Percentiles rank a stretch among this genome's conserved stretches.
Conservation (phyloP, 257 asterid genomes). For the Leonotis leonurus region DNA sequence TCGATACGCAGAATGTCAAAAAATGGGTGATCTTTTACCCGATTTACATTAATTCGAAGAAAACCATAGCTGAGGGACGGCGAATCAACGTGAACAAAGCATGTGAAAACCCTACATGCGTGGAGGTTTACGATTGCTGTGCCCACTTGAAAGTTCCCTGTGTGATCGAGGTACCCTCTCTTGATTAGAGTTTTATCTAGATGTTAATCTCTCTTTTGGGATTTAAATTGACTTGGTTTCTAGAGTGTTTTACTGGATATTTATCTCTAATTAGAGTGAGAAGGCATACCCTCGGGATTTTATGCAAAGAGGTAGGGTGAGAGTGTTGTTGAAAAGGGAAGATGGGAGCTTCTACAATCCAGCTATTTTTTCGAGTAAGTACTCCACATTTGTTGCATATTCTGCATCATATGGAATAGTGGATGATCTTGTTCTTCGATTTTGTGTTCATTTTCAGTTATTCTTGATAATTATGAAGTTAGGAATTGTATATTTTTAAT, state of each 20-base stretch:
- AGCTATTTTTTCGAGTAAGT: conserved; percentile 66
- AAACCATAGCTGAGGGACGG: conserved; percentile 86
- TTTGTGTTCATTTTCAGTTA: too few species aligned
- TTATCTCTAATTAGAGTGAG: conserved; percentile 39
- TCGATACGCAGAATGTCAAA: conserved; percentile 57
- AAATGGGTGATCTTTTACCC: conserved; percentile 87
- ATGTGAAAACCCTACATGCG: conserved; percentile 81
- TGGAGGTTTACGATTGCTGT: conserved; percentile 83
- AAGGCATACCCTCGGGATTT: conserved; percentile 98
- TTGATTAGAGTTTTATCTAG: background rate
- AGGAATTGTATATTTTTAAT: background rate
- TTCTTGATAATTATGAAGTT: background rate
- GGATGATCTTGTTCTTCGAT: background rate
- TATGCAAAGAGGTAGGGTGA: conserved; percentile 95
- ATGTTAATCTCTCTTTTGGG: background rate
- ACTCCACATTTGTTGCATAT: background rate
- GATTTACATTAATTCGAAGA: conserved; percentile 83
- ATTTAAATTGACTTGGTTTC: background rate
- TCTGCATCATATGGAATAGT: background rate
- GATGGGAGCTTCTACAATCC: conserved; percentile 78
- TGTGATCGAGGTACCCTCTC: conserved; percentile 66
- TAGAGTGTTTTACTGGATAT: background rate
- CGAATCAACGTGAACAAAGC: conserved; percentile 73
- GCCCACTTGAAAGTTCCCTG: conserved; percentile 69
- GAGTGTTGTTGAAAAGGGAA: conserved; percentile 74